Evolutionary conservation across 169 alveolate species (phyloP).

Genomic region (Babesia bovis): DNA sequence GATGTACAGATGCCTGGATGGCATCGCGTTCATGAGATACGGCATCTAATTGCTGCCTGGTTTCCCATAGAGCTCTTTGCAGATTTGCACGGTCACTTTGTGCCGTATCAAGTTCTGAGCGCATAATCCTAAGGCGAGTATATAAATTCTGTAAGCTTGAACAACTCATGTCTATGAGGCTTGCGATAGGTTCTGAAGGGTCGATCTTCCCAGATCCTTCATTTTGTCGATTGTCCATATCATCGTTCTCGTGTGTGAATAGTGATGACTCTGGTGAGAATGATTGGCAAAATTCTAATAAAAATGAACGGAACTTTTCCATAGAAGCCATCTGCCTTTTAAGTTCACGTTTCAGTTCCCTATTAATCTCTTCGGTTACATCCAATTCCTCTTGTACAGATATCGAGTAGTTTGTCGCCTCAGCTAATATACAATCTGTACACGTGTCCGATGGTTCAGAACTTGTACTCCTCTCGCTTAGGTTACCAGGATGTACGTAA

Average conservation of each 20-base stretch:
- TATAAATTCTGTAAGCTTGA: conserved; percentile 39
- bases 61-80: background rate
- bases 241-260: background rate
- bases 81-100: background rate
- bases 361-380: conserved; percentile 74
- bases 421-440: conserved; percentile 70
- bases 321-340: conserved; percentile 69
- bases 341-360: conserved; percentile 70
- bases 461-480: conserved; percentile 38
- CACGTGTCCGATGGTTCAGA: conserved; percentile 64
- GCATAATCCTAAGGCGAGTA: conserved; percentile 11
- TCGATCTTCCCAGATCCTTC: background rate
- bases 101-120: conserved; percentile 34
- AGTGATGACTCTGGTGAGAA: conserved; percentile 59
- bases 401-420: conserved; percentile 72
- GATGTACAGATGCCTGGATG: conserved; percentile 11
- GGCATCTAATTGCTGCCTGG: conserved; percentile 20
- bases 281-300: conserved; percentile 70
- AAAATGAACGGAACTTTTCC: conserved; percentile 72
- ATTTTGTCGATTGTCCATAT: background rate
- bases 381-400: conserved; percentile 80
- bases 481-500: conserved; percentile 6
- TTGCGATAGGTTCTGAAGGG: conserved; percentile 19
- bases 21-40: conserved; percentile 35
- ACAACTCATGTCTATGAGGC: conserved; percentile 33